Percentiles rank a stretch among this genome's conserved stretches.
Conservation (phyloP, 1,284 basidiomycete species). For the Chalciporus sp. region DNA sequence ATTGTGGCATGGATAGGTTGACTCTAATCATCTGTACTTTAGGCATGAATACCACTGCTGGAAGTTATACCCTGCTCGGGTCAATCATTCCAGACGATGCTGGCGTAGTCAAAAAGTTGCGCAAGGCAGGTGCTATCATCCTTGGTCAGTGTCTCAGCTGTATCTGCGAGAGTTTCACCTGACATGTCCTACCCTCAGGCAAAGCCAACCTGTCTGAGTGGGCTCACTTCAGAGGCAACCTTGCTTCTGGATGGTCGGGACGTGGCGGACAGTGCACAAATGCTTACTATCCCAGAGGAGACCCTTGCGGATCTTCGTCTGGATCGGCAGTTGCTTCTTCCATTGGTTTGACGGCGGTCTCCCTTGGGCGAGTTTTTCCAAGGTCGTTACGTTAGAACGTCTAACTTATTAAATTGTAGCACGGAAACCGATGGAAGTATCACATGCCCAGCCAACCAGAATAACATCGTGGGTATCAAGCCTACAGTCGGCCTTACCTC, state of each 20-base stretch:
- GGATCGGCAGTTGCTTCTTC: conserved; percentile 64
- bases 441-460: conserved; percentile 51
- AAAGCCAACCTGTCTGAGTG: conserved; percentile 69
- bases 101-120: conserved; percentile 58
- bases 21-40: background rate
- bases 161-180: background rate
- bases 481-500: conserved; percentile 65
- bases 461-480: conserved; percentile 62
- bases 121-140: conserved; percentile 68
- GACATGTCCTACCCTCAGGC: conserved; percentile 32
- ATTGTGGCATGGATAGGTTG: background rate
- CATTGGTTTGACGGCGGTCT: conserved; percentile 61
- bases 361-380: conserved; percentile 46
- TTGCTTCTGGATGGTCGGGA: conserved; percentile 66
- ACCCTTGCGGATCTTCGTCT: conserved; percentile 68
- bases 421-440: conserved; percentile 71
- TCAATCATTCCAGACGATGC: conserved; percentile 67
- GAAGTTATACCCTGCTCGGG: conserved; percentile 57
- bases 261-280: conserved; percentile 64
- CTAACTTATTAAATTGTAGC: conserved; percentile 5
- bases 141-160: conserved; percentile 41
- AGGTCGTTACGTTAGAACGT: background rate
- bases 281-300: conserved; percentile 60
- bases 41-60: conserved; percentile 72
- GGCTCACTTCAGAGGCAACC: conserved; percentile 57